Evolutionary conservation across 2,329 filamentous ascomycete species (phyloP).

Genomic region (Lachnellula willkommii): DNA sequence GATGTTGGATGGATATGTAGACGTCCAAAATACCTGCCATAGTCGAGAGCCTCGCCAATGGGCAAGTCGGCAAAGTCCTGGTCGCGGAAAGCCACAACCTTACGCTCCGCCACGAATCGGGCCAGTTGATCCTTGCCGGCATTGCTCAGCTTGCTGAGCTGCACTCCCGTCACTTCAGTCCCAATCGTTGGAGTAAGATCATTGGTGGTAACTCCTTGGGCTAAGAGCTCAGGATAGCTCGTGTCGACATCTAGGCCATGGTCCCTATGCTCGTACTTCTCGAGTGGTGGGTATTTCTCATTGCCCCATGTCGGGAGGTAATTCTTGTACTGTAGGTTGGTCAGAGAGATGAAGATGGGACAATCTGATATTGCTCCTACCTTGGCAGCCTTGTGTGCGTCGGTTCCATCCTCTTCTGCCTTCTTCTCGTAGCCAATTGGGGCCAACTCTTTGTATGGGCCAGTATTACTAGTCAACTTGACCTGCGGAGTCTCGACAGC

Average conservation of each 20-base stretch:
- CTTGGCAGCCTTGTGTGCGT: constrained; percentile 25
- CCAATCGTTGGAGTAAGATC: constrained; percentile 70
- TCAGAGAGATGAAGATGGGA: not conserved
- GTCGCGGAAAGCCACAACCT: constrained; percentile 71
- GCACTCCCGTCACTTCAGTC: constrained; percentile 64
- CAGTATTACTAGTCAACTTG: constrained; percentile 21
- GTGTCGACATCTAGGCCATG: constrained; percentile 71
- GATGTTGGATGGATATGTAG: constrained; percentile 79
- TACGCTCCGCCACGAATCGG: constrained; percentile 68
- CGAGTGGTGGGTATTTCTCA: constrained; percentile 58
- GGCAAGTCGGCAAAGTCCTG: constrained; percentile 68
- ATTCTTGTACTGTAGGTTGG: constrained; percentile 51
- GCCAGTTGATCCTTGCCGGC: constrained; percentile 74
- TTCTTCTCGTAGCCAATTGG: constrained; percentile 28
- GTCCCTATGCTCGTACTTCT: constrained; percentile 67
- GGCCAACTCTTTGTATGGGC: constrained; percentile 29
- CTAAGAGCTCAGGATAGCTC: constrained; percentile 62
- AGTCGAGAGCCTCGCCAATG: constrained; percentile 63
- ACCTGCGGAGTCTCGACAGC: constrained; percentile 8
- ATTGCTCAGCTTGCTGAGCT: constrained; percentile 61
- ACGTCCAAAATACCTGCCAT: constrained; percentile 71
- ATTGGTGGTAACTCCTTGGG: constrained; percentile 43
- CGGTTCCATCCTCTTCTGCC: constrained; percentile 27
- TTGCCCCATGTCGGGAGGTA: constrained; percentile 68
- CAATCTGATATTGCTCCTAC: constrained; percentile 10